Evolutionary conservation across 805 yeast genomes (phyloP), one percentile per base, ranked within the genome.

Genomic region (Cyberlindnera petersonii): DNA sequence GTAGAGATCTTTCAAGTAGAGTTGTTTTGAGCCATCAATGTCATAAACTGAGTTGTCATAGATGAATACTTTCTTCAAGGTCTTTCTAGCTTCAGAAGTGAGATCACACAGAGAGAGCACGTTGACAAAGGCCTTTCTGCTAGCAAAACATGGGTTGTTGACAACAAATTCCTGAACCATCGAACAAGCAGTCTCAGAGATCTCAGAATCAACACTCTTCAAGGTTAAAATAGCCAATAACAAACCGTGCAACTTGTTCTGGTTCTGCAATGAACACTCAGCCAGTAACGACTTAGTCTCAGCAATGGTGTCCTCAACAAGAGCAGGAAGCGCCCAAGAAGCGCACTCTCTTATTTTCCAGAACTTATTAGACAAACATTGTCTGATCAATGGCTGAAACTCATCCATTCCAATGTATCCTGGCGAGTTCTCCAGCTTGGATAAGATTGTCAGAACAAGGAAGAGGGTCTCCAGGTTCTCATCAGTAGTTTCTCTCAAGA

Each of bases 341-440:
- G 95, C 84, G 75, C 86, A 75, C 54, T 89, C 96, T 46, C 98
- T 72, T 8, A 93, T 72, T 51, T 87, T 87, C 96, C 96, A 91
- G 39, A 71, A 65, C 30, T 60, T 60, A 43, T 77, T 74, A 1
- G 65, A 64, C 22, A 89, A 61, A 45, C 82, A 71, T 15, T 52
- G 37, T 19, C 65, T 48, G 13, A 86, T 61, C 16, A 73, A 57
- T 0, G 71, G 69, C 33, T 66, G 61, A 50, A 87, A 82, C 6
- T 66, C 75, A 7, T 60, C 61, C 34, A 83, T 55, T 0, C 77
- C 81, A 31, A 64, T 66, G 41, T 72, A 71, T 0, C 75, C 77
- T 3, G 75, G 71, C 0, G 80, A 75, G 6, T 78, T 75, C 39
- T 82, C 82, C 38, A 91, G 58, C 35, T 86, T 68, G n/a, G 81